Evolutionary conservation across 2,329 filamentous ascomycete genomes (phyloP), one percentile per base, ranked within the genome.

Genomic region (Trichoderma sp.): DNA sequence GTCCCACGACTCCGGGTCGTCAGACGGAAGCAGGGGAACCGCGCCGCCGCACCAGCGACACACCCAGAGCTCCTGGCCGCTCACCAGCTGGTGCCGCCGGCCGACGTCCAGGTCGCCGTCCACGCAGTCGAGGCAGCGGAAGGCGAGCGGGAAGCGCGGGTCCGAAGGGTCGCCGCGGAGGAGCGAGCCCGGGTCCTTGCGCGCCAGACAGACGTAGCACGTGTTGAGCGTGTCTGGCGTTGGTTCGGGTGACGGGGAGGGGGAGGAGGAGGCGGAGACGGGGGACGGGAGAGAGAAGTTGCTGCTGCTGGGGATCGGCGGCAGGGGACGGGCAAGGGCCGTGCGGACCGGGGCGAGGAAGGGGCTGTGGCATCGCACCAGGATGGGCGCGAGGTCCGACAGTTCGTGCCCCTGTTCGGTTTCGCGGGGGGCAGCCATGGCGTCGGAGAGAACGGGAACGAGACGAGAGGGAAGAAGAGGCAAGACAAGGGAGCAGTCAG

Each of bases 11-110:
- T 24, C 21, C 74, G 28, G 28, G 5, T 30, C 28, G 28, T 28
- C 28, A 4, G 28, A 74, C 12, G 71, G 66, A 28, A 9, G 19
- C 28, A 15, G 3, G n/a, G 26, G 17, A 12, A n/a, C 57, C 2
- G 79, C 80, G 65, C 72, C 75, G 0, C 80, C 79, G 69, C 80
- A 82, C 74, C 79, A 82, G 7, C 80, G 75, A 51, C 80, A 82
- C 12, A 79, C 72, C 72, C 75, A 80, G 30, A 76, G 74, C 5
- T 67, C 69, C 10, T 70, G 67, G 19, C 70, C 69, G 50, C 77
- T 78, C 6, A 73, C 79, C 48, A 82, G 72, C 0, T 69, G 69
- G n/a, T 80, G 74, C 68, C 71, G 73, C n/a, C 70, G 69, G 5
- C 79, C 79, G 4, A 80, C 73, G 19, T 72, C 70, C 7, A 78